Conservation (phyloP, 345 rosid genomes). For the Salix caprea region DNA sequence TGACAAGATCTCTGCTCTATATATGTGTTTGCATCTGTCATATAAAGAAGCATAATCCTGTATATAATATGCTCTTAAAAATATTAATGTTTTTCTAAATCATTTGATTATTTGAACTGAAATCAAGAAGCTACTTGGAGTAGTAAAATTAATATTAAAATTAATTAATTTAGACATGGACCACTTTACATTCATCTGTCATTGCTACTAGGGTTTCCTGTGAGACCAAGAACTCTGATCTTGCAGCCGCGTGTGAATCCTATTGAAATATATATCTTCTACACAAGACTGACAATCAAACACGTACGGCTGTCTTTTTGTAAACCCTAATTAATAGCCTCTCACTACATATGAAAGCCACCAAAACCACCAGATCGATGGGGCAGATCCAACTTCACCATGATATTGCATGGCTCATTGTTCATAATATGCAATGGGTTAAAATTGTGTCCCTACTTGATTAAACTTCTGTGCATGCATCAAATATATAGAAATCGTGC, state of each 20-base stretch:
- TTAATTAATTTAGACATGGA: not conserved
- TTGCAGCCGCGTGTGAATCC: not conserved
- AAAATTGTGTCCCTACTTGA: not conserved
- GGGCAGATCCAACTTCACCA: not conserved
- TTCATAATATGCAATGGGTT: not conserved
- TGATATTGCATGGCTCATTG: not conserved
- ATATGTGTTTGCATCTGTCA: not conserved
- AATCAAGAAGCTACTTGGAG: not conserved
- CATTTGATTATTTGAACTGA: not conserved
- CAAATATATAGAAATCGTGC: too few relatives aligned
- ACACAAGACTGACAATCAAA: not conserved
- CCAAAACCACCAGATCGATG: not conserved
- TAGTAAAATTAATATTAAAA: not conserved
- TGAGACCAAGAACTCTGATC: not conserved
- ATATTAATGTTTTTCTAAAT: not conserved
- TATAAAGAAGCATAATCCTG: not conserved
- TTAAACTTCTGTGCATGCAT: too few relatives aligned
- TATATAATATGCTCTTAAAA: not conserved
- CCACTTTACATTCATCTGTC: not conserved
- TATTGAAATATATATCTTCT: not conserved
- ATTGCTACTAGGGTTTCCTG: not conserved
- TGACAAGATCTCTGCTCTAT: not conserved
- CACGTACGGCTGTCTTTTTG: not conserved
- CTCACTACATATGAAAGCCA: not conserved
- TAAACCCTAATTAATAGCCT: not conserved